Evolutionary conservation across 768 basidiomycete species (phyloP), one percentile per base, ranked within the genome.

Genomic region (Panus rudis): DNA sequence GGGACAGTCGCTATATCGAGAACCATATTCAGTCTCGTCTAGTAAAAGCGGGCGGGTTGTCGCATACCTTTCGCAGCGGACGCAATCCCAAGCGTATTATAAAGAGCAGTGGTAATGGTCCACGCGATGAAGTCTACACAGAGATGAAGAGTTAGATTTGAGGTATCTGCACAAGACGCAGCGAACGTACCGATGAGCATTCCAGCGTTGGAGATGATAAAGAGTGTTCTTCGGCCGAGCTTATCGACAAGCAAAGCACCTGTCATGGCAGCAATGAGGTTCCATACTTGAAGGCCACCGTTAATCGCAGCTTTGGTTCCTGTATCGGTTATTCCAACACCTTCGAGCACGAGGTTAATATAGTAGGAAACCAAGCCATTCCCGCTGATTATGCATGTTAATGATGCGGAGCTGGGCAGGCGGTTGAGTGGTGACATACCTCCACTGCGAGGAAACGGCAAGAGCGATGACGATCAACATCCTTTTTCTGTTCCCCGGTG

Each of bases 381-480:
- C 1, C 81, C 81, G 39, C 79, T 78, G 43, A 11, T 17, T 17
- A 37, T 30, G 28, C 10, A 30, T 10, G 28, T 30, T 30, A 30
- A 16, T 10, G 16, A 16, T 16, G 10, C 16, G 28, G n/a, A n/a
- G n/a, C n/a, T 30, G 10, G 28, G 28, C 16, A 30, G 10, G 28
- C 28, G 16, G 16, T 30, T 30, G n/a, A 30, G 28, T 30, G 10
- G 28, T 20, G 2, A 41, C 66, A 32, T 41, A 78, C 76, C 77
- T 79, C 85, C 83, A 87, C 48, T 89, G 86, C 0, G 80, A 80
- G 59, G 83, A 86, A 19, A 83, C 54, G 4, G 78, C 80, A 34
- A 87, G 72, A 1, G 70, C 77, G 46, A 86, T 63, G 47, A 88
- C 75, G 39, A 86, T 70, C 37, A 70, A 63, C 76, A 87, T 77